phyloP scores from a whole-genome alignment of 495 filamentous ascomycete species.

The Aspergillus funiculosus region DNA sequence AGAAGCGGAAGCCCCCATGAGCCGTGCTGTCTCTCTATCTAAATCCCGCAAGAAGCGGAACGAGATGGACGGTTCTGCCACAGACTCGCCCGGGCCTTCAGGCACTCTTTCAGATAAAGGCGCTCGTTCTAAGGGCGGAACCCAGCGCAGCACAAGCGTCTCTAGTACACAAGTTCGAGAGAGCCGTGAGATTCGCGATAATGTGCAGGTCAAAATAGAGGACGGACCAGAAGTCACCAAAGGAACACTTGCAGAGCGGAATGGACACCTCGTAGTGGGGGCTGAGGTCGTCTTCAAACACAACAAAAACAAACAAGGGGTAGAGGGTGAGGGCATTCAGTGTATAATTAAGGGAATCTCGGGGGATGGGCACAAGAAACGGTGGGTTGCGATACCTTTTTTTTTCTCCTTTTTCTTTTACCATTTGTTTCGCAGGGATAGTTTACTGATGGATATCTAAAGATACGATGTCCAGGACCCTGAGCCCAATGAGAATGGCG shows the following conservation, averaged over 20 bases:
- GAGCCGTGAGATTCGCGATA: conserved; percentile 33
- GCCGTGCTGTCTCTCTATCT: conserved; percentile 38
- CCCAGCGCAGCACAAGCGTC: conserved; percentile 52
- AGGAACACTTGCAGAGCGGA: conserved; percentile 45
- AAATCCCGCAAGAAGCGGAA: conserved; percentile 60
- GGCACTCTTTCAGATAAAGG: conserved; percentile 42
- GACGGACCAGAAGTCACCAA: conserved; percentile 50
- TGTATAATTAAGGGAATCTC: conserved; percentile 79
- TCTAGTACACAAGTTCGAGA: conserved; percentile 44
- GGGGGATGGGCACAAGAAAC: conserved; percentile 79
- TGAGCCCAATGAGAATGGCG: conserved; percentile 74
- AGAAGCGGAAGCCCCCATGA: conserved; percentile 51
- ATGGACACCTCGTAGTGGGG: conserved; percentile 55
- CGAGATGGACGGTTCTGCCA: conserved; percentile 62
- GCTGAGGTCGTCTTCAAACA: conserved; percentile 85
- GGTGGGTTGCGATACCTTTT: conserved; percentile 37
- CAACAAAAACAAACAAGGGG: conserved; percentile 61
- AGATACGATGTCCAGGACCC: conserved; percentile 94
- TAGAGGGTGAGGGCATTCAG: conserved; percentile 69
- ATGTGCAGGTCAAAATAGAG: conserved; percentile 47
- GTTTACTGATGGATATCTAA: conserved; percentile 16
- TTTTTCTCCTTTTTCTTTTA: conserved; percentile 9
- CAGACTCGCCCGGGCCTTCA: conserved; percentile 65
- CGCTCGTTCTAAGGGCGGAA: conserved; percentile 39
- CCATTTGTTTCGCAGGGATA: conserved; percentile 10